Percentiles rank a stretch among this genome's conserved stretches.
These are phyloP conservation scores for Colletotrichum spaethianum DNA, from an alignment of 2,329 filamentous ascomycete species.

Conservation along the genomic window DNA sequence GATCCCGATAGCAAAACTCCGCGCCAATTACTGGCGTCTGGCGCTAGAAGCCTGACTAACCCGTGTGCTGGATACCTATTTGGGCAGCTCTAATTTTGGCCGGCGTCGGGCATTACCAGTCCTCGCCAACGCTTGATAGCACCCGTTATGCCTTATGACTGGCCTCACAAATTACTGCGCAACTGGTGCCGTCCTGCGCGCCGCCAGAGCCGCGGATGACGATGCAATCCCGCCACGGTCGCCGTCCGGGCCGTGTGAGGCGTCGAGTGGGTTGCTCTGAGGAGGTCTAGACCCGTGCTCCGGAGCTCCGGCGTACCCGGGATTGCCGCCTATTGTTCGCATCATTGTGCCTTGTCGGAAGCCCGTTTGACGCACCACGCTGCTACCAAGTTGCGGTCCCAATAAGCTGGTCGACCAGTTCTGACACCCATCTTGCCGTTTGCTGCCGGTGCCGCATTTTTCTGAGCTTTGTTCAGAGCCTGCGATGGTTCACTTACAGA, in stretches of 20 bases:
- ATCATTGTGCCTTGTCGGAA: neutral
- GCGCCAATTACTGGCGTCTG: constrained; percentile 10
- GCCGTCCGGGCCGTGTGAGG: constrained; percentile 28
- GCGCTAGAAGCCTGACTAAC: constrained; percentile 30
- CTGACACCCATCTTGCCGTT: neutral
- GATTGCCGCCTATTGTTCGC: neutral
- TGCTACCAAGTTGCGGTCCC: constrained; percentile 7
- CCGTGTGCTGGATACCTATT: neutral
- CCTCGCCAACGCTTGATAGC: neutral
- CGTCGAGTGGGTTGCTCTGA: neutral
- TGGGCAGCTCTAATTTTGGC: constrained; percentile 10
- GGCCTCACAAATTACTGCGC: neutral
- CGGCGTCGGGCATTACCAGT: constrained; percentile 22
- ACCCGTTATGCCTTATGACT: constrained; percentile 3
- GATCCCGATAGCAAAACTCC: constrained; percentile 2
- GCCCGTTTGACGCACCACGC: constrained; percentile 4
- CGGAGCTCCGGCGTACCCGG: constrained; percentile 26
- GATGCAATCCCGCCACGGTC: constrained; percentile 3
- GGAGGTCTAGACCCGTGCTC: constrained; percentile 15
- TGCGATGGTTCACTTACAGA: neutral
- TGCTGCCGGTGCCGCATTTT: neutral
- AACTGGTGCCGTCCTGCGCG: neutral
- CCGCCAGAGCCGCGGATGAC: constrained; percentile 18
- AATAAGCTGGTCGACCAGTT: neutral
- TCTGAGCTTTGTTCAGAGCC: neutral